phyloP scores from a whole-genome alignment of 2,329 filamentous ascomycete genomes.

The Alternaria gansuensis region DNA sequence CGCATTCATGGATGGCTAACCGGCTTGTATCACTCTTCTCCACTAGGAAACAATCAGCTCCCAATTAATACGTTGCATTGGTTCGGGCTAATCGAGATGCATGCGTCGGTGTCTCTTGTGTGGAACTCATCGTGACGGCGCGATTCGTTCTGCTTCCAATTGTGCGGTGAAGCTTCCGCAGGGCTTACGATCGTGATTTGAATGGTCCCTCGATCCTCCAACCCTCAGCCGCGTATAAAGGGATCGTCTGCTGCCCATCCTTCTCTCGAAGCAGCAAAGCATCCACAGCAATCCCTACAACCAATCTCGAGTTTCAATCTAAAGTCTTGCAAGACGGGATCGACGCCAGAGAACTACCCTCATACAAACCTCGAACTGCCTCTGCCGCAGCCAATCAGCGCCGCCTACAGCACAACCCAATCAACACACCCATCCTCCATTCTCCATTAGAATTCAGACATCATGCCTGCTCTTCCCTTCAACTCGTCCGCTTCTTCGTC shows the following conservation, averaged over 20 bases:
- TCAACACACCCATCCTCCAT: constrained; percentile 6
- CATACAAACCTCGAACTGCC: constrained; percentile 40
- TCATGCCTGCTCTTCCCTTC: constrained; percentile 53
- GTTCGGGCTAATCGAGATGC: constrained; percentile 46
- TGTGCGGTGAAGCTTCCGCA: constrained; percentile 43
- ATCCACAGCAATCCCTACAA: constrained; percentile 35
- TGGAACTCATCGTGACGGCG: constrained; percentile 39
- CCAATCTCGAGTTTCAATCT: constrained; percentile 34
- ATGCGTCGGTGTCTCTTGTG: constrained; percentile 41
- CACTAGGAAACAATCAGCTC: constrained; percentile 38
- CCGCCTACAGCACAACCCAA: constrained; percentile 12
- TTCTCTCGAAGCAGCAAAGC: constrained; percentile 37
- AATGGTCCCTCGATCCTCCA: constrained; percentile 24
- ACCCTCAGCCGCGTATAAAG: constrained; percentile 41
- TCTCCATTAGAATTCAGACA: constrained; percentile 30
- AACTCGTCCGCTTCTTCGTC: constrained; percentile 43
- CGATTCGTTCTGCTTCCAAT: constrained; percentile 42
- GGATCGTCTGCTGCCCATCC: constrained; percentile 33
- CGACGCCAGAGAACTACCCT: constrained; percentile 45
- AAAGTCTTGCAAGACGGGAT: constrained; percentile 39
- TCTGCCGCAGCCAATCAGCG: constrained; percentile 21
- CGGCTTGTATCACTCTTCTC: constrained; percentile 33
- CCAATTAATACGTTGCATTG: constrained; percentile 41
- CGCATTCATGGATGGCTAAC: constrained; percentile 24
- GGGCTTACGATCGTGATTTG: constrained; percentile 29